Base-by-base conservation (phyloP, 2,329 filamentous ascomycete species). In the Magnaporthales sp. region DNA sequence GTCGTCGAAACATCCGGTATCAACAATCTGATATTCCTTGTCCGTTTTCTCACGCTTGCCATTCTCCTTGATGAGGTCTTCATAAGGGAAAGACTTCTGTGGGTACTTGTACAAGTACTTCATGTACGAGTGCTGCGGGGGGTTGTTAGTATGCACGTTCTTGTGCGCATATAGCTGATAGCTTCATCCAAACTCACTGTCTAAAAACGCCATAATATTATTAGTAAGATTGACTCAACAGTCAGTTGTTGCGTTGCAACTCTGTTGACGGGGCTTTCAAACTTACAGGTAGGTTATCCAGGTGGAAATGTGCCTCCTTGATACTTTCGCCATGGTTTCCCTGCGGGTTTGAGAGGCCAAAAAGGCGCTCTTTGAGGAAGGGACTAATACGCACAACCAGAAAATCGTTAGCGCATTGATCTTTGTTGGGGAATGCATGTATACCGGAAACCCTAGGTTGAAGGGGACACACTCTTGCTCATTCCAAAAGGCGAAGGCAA, bases 71-170 rank as follows among this genome's bases (percentile, higher is more conserved):
- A 96, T 81, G 62, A 98, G 82, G 70, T 97, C 88, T 77, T 97
- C 85, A 81, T 98, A 98, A 2, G 94, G 95, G 74, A 98, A 98
- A 70, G 89, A 88, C 73, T 85, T 86, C 79, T 98, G 94, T 0
- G 95, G 95, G 73, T 97, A 96, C 79, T 98, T 98, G 86, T 98
- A 98, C 71, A 98, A 89, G 75, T 89, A 96, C 78, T 98, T 98
- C 94, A 98, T 98, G 82, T 98, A 98, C 30, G 94, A 96, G 79
- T 97, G 93, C 91, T 93, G 76, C 31, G 68, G 67, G 19, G 24
- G 5, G 60, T n/a, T 62, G 68, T 71, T 24, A 70, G 66, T 66
- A 65, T 66, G 24, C n/a, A 32, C 15, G 24, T 30, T 26, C 15
- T 60, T 15, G 24, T 60, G 24, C 22, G 24, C 11, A 30, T 13